Evolutionary conservation across 2,329 filamentous ascomycete genomes (phyloP).

Genomic region (Fusarium sacchari): DNA sequence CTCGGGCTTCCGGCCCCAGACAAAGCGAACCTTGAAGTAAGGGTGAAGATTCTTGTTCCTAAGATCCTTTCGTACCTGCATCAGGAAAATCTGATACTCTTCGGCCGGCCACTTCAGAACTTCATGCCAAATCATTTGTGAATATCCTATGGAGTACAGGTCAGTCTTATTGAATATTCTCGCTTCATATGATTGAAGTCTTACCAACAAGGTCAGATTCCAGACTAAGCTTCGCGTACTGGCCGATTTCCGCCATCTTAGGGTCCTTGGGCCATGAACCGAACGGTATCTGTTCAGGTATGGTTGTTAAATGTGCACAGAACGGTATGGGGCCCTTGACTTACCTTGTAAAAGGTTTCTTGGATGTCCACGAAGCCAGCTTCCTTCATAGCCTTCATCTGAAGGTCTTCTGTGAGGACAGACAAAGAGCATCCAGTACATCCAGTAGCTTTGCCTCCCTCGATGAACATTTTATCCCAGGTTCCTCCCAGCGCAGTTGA

Average conservation of each 20-base stretch:
- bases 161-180: neutral
- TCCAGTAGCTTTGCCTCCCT: constrained; percentile 2
- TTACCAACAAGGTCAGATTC: constrained; percentile 21
- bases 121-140: constrained; percentile 15
- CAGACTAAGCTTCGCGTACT: constrained; percentile 13
- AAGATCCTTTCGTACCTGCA: constrained; percentile 13
- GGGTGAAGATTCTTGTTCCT: constrained; percentile 11
- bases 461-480: constrained; percentile 8
- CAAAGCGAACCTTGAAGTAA: constrained; percentile 14
- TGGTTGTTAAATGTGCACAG: neutral
- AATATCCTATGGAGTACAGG: neutral
- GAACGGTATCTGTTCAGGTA: neutral
- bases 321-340: neutral
- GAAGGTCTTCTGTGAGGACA: neutral
- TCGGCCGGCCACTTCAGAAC: constrained; percentile 15
- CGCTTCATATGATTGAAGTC: neutral
- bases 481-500: neutral
- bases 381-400: constrained; percentile 12
- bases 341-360: constrained; percentile 4
- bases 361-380: constrained; percentile 17
- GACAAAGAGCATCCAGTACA: neutral
- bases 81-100: constrained; percentile 11
- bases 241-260: constrained; percentile 7
- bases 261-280: constrained; percentile 12
- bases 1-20: constrained; percentile 11